Evolutionary conservation across 2,329 filamentous ascomycete genomes (phyloP), one percentile per base, ranked within the genome.

Genomic region (Helicocarpus griseus): DNA sequence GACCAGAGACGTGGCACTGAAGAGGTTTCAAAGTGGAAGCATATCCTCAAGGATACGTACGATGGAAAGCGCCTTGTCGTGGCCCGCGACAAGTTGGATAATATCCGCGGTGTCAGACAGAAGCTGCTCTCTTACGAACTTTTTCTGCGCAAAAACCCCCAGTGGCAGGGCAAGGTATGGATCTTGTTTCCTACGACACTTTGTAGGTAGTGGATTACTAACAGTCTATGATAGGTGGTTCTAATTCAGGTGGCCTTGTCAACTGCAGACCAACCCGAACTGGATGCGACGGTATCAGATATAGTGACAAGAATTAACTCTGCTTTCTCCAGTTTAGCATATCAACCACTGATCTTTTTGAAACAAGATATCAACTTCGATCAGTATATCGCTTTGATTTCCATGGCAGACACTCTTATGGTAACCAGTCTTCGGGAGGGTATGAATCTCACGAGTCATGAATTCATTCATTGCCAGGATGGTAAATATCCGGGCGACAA

Each of bases 281-380:
- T 96, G 8, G 87, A 95, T 60, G 86, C 87, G 1, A 88, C 86
- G 0, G 86, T 97, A 22, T 90, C 88, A 1, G 89, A 96, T 65
- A 96, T 97, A 65, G 89, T 95, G 56, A 95, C 89, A 49, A 83
- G 91, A 54, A 91, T 97, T 65, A 95, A 97, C 67, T 93, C 89
- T 0, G 83, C 83, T 0, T 90, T 90, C 76, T 90, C 90, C 5
- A 95, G 89, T 24, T 76, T 97, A 47, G 87, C 89, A 0, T 21
- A 49, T 35, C 89, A 95, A 63, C 91, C 91, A 1, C 79, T 97
- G 9, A 87, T 96, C 5, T 96, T 96, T 68, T 75, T 97, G 49
- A 90, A 94, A 69, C 91, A 97, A 67, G 91, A 97, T 61, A 93
- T 97, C 54, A 85, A 87, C 53, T 95, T 95, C 64, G 77, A 87